Evolutionary conservation across 2,329 filamentous ascomycete species (phyloP).

Genomic region (Arthrobotrys musiformis): DNA sequence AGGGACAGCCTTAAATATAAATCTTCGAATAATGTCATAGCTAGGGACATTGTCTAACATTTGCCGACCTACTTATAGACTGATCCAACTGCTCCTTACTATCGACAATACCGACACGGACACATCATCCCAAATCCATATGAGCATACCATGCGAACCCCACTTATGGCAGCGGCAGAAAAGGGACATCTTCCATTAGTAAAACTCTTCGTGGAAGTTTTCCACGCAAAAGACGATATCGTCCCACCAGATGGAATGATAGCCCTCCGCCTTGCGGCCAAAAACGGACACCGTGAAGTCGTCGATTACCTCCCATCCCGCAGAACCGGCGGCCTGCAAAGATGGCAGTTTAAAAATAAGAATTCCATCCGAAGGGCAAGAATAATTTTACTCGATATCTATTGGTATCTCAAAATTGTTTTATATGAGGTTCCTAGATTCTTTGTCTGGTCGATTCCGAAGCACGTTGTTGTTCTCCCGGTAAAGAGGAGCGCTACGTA

Average conservation of each 20-base stretch:
- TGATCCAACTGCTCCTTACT: not conserved
- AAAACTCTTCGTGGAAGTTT: conserved; percentile 52
- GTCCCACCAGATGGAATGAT: conserved; percentile 53
- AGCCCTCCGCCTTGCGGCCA: conserved; percentile 39
- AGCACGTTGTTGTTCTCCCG: conserved; percentile 39
- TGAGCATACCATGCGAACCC: conserved; percentile 23
- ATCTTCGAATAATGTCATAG: not conserved
- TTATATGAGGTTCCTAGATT: conserved; percentile 47
- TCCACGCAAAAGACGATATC: conserved; percentile 48
- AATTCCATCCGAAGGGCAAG: conserved; percentile 13
- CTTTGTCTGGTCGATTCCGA: conserved; percentile 45
- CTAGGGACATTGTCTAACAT: not conserved
- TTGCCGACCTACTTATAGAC: conserved; percentile 17
- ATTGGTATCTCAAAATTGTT: conserved; percentile 7
- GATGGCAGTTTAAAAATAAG: conserved; percentile 46
- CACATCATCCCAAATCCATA: conserved; percentile 7
- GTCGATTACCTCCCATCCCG: conserved; percentile 51
- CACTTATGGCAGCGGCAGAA: conserved; percentile 48
- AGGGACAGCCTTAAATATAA: not conserved
- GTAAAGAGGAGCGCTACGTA: conserved; percentile 1
- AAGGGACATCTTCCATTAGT: conserved; percentile 52
- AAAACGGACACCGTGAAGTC: conserved; percentile 43
- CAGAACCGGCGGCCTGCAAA: conserved; percentile 36
- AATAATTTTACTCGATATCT: conserved; percentile 18
- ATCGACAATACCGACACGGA: conserved; percentile 19